Base-by-base conservation (phyloP, 208 protist species). In the Sergeia podlipaevii region DNA sequence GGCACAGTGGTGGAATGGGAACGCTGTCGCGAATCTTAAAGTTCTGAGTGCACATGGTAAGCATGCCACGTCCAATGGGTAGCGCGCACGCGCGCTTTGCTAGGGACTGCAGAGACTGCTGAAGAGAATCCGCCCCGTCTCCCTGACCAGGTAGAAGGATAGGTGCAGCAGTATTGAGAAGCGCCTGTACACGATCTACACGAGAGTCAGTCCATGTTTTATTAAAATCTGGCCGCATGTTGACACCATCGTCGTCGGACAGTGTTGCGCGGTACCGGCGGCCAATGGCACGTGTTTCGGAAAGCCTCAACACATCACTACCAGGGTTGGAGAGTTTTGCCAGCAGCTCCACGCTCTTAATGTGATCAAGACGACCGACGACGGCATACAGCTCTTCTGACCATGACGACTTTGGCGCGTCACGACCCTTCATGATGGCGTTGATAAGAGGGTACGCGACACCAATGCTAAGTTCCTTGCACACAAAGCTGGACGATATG, bases 1-100 rank as follows among this genome's bases (percentile, higher is more conserved):
- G 60, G 53, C 80, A 84, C 4, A 94, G 58, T 8, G 38, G 50
- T 11, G 87, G 82, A 7, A 89, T 85, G n/a, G 87, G 87, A 23
- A 91, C 74, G 51, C 74, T 87, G 57, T 94, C 82, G 37, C 82
- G 77, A 0, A 75, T 60, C 33, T 73, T 70, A 53, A 94, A 89
- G 55, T 80, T 83, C 49, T 91, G 77, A 17, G 87, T 91, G 55
- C 74, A 78, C 64, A 94, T 71, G 10, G 87, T 94, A 20, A 94
- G 72, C 73, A 91, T 89, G 18, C 87, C 87, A 21, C 87, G 76
- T 15, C 80, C 87, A 2, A 85, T 60, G 6, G 87, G 76, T 38
- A 87, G 48, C 32, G 87, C 77, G 10, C 60, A 66, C 1, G 74
- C 78, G 8, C 77, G 60, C 20, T 58, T 53, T 0, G 79, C 68